These are phyloP conservation scores for Barbarea vulgaris DNA, from an alignment of 345 rosid genomes.

Conservation along the genomic window DNA sequence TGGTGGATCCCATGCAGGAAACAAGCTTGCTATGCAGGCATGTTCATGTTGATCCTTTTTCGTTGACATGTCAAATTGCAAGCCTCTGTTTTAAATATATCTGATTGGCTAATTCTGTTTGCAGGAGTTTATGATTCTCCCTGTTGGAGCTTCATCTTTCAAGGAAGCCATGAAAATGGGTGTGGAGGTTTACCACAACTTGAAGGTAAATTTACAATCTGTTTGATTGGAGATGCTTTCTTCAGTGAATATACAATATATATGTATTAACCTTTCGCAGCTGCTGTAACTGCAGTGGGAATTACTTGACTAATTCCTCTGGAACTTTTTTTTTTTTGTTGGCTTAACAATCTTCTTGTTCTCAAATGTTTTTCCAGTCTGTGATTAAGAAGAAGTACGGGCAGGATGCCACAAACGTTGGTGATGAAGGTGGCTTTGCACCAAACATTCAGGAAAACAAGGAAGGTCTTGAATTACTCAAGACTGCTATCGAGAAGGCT, in stretches of 20 bases:
- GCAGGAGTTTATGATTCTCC: slow-evolving; percentile 98
- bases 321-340: too few relatives aligned
- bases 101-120: slow-evolving; percentile 3
- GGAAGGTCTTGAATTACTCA: slow-evolving; percentile 96
- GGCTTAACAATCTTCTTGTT: background rate
- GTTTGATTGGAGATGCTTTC: background rate
- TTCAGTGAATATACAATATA: background rate
- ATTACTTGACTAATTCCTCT: background rate
- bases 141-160: slow-evolving; percentile 87
- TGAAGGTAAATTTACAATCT: slow-evolving; percentile 59
- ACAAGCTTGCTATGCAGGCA: slow-evolving; percentile 98
- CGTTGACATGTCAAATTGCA: background rate
- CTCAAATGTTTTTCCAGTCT: slow-evolving; percentile 18
- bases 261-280: background rate
- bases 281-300: background rate
- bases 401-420: slow-evolving; percentile 98
- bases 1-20: slow-evolving; percentile 99
- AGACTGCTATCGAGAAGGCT: slow-evolving; percentile 90
- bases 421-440: slow-evolving; percentile 99
- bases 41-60: background rate
- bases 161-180: slow-evolving; percentile 99
- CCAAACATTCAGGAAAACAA: slow-evolving; percentile 99
- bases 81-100: background rate
- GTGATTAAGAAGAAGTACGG: slow-evolving; percentile 73
- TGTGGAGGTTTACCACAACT: slow-evolving; percentile 87